phyloP scores from a whole-genome alignment of 495 filamentous ascomycete genomes.

The Hamigera avellanea region DNA sequence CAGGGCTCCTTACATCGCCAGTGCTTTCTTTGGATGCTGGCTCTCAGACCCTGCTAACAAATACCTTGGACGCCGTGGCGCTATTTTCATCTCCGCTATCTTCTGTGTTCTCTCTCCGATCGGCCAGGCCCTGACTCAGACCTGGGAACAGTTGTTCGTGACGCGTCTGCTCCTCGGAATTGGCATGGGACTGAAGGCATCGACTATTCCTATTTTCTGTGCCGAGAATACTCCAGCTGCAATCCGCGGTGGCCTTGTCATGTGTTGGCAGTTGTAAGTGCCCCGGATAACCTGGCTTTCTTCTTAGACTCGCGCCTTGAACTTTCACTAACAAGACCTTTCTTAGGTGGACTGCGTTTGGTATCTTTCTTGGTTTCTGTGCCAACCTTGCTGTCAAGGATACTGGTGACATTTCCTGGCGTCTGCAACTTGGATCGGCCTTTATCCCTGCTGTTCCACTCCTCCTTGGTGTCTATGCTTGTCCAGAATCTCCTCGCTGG shows the following conservation, averaged over 20 bases:
- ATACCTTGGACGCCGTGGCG: constrained; percentile 43
- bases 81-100: constrained; percentile 48
- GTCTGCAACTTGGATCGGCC: constrained; percentile 52
- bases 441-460: constrained; percentile 64
- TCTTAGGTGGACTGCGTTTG: constrained; percentile 39
- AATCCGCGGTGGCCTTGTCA: constrained; percentile 52
- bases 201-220: constrained; percentile 50
- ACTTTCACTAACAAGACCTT: neutral
- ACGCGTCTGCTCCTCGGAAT: constrained; percentile 48
- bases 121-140: constrained; percentile 42
- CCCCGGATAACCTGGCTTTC: neutral
- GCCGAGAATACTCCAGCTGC: constrained; percentile 49
- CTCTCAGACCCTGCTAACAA: constrained; percentile 47
- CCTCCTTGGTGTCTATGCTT: constrained; percentile 49
- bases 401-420: constrained; percentile 45
- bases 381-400: constrained; percentile 50
- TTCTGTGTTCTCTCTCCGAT: constrained; percentile 49
- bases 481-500: constrained; percentile 62
- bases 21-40: constrained; percentile 43
- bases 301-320: neutral
- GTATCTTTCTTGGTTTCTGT: constrained; percentile 48
- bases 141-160: constrained; percentile 47
- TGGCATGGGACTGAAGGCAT: constrained; percentile 55
- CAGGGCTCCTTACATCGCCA: constrained; percentile 27
- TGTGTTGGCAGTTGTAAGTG: constrained; percentile 48